A percentile compares a stretch with the other conserved stretches of the same genome.
phyloP scores from a whole-genome alignment of 208 protist genomes.

The Trypanosoma melophagium region DNA sequence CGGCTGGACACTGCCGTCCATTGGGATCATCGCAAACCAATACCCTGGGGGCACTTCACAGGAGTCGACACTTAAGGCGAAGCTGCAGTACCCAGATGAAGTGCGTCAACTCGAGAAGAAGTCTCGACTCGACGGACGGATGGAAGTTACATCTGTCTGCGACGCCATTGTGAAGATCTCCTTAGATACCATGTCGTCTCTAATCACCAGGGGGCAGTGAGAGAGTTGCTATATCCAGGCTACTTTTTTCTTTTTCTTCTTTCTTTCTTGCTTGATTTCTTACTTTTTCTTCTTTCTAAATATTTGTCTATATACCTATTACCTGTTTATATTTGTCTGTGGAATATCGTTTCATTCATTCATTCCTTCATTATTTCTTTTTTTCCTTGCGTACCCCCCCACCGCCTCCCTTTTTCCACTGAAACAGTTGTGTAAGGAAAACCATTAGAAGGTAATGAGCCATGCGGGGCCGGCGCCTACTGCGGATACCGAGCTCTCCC shows the following conservation, averaged over 20 bases:
- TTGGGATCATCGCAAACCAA: conserved; percentile 44
- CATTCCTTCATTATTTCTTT: conserved; percentile 4
- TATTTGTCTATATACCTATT: conserved; percentile 1
- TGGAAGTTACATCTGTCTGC: conserved; percentile 19
- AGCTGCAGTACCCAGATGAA: conserved; percentile 34
- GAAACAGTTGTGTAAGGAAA: neutral
- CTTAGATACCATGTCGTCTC: conserved; percentile 31
- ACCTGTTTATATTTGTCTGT: too few species aligned
- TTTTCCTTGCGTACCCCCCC: conserved; percentile 10
- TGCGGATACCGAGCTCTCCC: conserved; percentile 30
- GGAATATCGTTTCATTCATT: neutral
- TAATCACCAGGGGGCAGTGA: conserved; percentile 29
- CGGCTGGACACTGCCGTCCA: conserved; percentile 36
- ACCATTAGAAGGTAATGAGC: conserved; percentile 2
- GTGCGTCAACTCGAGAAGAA: conserved; percentile 3
- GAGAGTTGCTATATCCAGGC: neutral
- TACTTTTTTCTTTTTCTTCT: neutral
- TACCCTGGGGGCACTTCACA: conserved; percentile 20
- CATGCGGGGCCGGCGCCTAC: conserved; percentile 14
- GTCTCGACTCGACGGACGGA: conserved; percentile 23
- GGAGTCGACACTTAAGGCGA: conserved; percentile 22
- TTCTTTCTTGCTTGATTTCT: conserved; percentile 11
- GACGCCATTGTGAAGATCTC: conserved; percentile 18
- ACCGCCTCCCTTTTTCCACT: conserved; percentile 8
- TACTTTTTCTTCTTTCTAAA: conserved; percentile 3